A percentile compares a stretch with the other conserved stretches of the same genome.
These are phyloP conservation scores for Colletotrichum neosansevieriae DNA, from an alignment of 2,329 filamentous ascomycete species.

Conservation along the genomic window DNA sequence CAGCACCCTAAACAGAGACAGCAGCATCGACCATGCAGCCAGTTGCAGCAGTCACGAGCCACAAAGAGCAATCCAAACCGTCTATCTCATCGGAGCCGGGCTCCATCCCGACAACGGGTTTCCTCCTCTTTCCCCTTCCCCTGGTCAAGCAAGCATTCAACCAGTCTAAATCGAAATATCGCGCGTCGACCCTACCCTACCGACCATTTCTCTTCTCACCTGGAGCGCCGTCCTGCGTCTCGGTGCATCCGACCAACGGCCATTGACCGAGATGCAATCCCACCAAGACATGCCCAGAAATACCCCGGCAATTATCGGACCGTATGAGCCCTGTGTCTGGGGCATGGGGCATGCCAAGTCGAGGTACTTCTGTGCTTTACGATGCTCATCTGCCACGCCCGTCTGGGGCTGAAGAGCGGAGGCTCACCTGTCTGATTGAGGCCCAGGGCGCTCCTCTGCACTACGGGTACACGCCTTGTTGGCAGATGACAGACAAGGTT, in stretches of 20 bases:
- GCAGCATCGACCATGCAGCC: conserved; percentile 16
- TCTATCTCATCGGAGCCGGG: conserved; percentile 10
- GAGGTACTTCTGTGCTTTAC: conserved; percentile 1
- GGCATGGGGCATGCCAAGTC: conserved; percentile 18
- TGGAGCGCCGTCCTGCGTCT: background rate
- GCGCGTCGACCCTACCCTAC: background rate
- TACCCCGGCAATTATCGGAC: conserved; percentile 21
- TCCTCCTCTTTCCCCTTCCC: conserved; percentile 21
- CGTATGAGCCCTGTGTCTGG: conserved; percentile 21
- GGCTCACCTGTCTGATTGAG: background rate
- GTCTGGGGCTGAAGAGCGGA: background rate
- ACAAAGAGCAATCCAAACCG: conserved; percentile 6
- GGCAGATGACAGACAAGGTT: conserved; percentile 8
- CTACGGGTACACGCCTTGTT: background rate
- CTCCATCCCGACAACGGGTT: conserved; percentile 9
- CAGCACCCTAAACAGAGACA: conserved; percentile 16
- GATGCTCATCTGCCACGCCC: background rate
- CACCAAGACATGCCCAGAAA: conserved; percentile 14
- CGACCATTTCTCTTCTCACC: background rate
- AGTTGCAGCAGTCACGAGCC: conserved; percentile 16
- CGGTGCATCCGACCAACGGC: conserved; percentile 7
- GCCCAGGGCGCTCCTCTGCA: background rate
- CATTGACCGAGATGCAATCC: conserved; percentile 18
- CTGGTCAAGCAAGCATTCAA: background rate
- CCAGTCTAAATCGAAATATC: background rate